A percentile compares a stretch with the other conserved stretches of the same genome.
phyloP scores from a whole-genome alignment of 805 yeast species.

The Candida fluviatilis region DNA sequence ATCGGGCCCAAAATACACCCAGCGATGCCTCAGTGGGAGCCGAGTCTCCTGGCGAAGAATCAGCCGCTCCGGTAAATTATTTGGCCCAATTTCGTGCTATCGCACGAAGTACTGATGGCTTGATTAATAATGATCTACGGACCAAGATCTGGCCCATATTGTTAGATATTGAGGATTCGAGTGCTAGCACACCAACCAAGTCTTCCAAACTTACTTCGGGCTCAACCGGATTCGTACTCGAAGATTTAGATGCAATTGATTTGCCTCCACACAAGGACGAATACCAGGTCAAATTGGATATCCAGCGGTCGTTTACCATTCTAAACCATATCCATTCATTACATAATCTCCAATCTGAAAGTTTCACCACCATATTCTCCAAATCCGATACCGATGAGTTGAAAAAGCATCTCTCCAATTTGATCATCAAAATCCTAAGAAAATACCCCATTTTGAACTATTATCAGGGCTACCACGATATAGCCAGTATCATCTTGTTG shows the following conservation, averaged over 20 bases:
- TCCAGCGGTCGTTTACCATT: conserved; percentile 61
- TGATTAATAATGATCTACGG: conserved; percentile 40
- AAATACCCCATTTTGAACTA: conserved; percentile 62
- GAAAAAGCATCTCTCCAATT: conserved; percentile 34
- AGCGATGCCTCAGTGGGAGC: too few species aligned
- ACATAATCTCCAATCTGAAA: conserved; percentile 14
- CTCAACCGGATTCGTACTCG: conserved; percentile 13
- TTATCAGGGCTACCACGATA: conserved; percentile 92
- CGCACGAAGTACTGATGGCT: conserved; percentile 34
- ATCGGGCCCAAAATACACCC: too few species aligned
- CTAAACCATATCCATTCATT: conserved; percentile 26
- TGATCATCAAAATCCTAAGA: conserved; percentile 55
- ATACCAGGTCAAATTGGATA: conserved; percentile 75
- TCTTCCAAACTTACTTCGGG: conserved; percentile 2
- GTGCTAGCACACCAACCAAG: background rate
- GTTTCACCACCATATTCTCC: conserved; percentile 32
- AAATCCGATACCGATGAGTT: conserved; percentile 28
- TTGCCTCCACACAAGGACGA: conserved; percentile 62
- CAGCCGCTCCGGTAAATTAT: background rate
- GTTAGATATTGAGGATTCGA: conserved; percentile 22
- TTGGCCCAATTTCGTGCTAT: conserved; percentile 1
- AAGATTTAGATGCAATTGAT: conserved; percentile 21
- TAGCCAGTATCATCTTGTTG: conserved; percentile 63
- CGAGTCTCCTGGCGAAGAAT: background rate
- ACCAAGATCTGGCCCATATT: conserved; percentile 49